These are phyloP conservation scores for Komagataella mondaviorum DNA, from an alignment of 805 yeast genomes.

Conservation along the genomic window DNA sequence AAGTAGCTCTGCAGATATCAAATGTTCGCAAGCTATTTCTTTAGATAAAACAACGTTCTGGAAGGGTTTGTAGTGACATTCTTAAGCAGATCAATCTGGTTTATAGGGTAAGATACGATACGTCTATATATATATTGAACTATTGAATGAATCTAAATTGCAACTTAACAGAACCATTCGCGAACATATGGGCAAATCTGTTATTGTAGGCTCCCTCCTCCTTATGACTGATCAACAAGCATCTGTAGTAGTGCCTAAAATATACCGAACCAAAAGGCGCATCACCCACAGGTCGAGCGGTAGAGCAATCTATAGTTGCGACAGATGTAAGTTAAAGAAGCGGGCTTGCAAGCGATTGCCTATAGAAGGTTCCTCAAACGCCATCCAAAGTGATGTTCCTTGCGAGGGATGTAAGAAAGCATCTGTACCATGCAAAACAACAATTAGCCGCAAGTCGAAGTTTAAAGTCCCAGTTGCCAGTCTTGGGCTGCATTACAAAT, in stretches of 20 bases:
- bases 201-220: neutral
- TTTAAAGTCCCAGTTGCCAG: slow-evolving; percentile 28
- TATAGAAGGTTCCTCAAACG: slow-evolving; percentile 17
- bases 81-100: neutral
- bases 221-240: neutral
- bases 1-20: slow-evolving; percentile 3
- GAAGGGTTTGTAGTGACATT: neutral
- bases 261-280: neutral
- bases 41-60: neutral
- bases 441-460: slow-evolving; percentile 26
- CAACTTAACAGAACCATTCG: neutral
- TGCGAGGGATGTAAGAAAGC: slow-evolving; percentile 24
- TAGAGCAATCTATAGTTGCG: slow-evolving; percentile 30
- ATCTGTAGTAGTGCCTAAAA: neutral
- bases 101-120: neutral
- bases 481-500: slow-evolving; percentile 27
- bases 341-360: slow-evolving; percentile 25
- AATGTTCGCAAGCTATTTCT: neutral
- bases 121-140: too few relatives aligned
- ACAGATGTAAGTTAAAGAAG: slow-evolving; percentile 29
- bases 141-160: too few relatives aligned
- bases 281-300: slow-evolving; percentile 6
- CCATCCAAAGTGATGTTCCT: slow-evolving; percentile 8
- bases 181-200: neutral
- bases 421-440: slow-evolving; percentile 24